Evolutionary conservation across 1,284 basidiomycete genomes (phyloP), one percentile per base, ranked within the genome.

Genomic region (Rhodotorula sp.): DNA sequence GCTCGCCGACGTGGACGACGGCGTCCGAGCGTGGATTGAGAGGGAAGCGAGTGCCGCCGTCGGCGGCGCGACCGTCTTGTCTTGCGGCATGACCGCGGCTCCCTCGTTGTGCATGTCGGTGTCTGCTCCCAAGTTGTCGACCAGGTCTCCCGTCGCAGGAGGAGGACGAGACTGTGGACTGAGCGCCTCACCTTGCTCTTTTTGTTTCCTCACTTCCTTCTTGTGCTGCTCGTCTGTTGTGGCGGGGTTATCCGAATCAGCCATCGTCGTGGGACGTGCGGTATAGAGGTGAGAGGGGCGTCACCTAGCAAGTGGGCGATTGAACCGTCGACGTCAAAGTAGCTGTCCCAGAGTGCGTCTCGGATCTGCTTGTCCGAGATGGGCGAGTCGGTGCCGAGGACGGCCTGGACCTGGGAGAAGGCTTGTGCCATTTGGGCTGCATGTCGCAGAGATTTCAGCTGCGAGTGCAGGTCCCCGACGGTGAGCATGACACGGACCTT

Each of bases 291-390:
- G 1, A 55, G 4, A n/a, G 12, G 33, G 2, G 60, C 72, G 29
- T 46, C 14, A 76, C 81, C 81, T 44, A 89, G 76, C 33, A 93
- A 83, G 85, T 88, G 91, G 51, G 86, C 82, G 22, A 95, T 82
- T 10, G 91, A 88, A 78, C 88, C 85, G 54, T 92, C 87, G 26
- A 91, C 85, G 78, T 97, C 89, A 78, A 96, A 98, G 82, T 91
- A 91, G 76, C 85, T 87, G 76, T 98, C 88, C 90, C 93, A 98
- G 57, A 98, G 83, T 1, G 86, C 85, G 75, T 94, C 90, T 77
- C 86, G 87, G 80, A 99, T 90, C 62, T 87, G 85, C 53, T 82
- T 80, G 79, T 95, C 91, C 49, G 89, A 84, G 61, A 95, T 82
- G 24, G 87, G 88, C 46, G 88, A 78, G 78, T 88, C 84, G 71